phyloP scores from a whole-genome alignment of 345 rosid genomes.

The Mangifera indica region DNA sequence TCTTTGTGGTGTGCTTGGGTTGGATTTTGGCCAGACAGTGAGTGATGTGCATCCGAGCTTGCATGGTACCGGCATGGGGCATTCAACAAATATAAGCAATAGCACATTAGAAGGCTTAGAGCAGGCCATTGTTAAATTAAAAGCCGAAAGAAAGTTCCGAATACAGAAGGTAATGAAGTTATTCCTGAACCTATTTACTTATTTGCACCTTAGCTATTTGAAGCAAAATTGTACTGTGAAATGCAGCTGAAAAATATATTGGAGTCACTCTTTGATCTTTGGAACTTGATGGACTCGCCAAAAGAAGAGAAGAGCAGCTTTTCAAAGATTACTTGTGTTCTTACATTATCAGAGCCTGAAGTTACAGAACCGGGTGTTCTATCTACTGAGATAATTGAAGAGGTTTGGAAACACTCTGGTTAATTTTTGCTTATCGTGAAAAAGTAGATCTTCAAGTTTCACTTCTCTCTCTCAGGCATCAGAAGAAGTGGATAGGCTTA shows the following conservation, averaged over 20 bases:
- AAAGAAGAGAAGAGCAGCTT: slow-evolving; percentile 57
- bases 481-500: slow-evolving; percentile 77
- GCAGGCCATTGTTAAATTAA: slow-evolving; percentile 59
- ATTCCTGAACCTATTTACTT: not conserved
- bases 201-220: slow-evolving; percentile 10
- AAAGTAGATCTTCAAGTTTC: slow-evolving; percentile 20
- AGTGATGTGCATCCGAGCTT: slow-evolving; percentile 93
- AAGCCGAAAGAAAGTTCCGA: slow-evolving; percentile 66
- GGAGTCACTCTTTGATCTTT: slow-evolving; percentile 61
- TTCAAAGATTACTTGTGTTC: slow-evolving; percentile 48
- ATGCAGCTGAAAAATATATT: slow-evolving; percentile 74
- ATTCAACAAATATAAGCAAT: slow-evolving; percentile 80
- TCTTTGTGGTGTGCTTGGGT: slow-evolving; percentile 78
- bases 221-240: slow-evolving; percentile 16
- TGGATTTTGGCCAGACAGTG: slow-evolving; percentile 79
- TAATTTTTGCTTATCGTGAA: slow-evolving; percentile 1
- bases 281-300: slow-evolving; percentile 94
- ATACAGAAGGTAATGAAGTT: slow-evolving; percentile 60
- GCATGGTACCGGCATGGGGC: slow-evolving; percentile 60
- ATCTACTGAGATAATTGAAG: slow-evolving; percentile 65
- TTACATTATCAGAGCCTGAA: slow-evolving; percentile 63
- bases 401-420: slow-evolving; percentile 40
- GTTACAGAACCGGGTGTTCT: slow-evolving; percentile 65
- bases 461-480: slow-evolving; percentile 52
- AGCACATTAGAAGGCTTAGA: slow-evolving; percentile 78